Base-by-base conservation (phyloP, 1,284 basidiomycete genomes). In the Sanghuangporus baumii region DNA sequence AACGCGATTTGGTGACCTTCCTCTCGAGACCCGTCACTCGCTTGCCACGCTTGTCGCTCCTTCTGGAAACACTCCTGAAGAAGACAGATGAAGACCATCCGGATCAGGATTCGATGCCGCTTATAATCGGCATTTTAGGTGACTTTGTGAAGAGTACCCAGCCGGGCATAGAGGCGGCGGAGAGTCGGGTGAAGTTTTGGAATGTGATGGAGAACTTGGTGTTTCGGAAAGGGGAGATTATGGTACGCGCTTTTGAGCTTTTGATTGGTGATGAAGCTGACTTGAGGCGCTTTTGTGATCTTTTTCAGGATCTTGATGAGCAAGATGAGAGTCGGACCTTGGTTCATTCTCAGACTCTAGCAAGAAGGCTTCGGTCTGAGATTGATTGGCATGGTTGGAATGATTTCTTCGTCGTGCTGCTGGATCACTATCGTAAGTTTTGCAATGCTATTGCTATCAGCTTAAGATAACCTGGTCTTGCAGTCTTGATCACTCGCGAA, bases 141-240 rank as follows among this genome's bases (percentile, higher is more conserved):
- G 83, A 86, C 57, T 85, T 84, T 68, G 79, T 93, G 65, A 90
- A 88, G 77, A 86, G 86, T 65, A 89, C 88, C 0, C 86, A 94
- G 70, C 90, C 90, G 1, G 93, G 93, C 1, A 93, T 94, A 61
- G 88, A 86, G 64, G 88, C 85, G 16, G 89, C 92, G 0, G 90
- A 94, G 71, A 82, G 82, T 64, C 92, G 93, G 71, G 91, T 93
- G 65, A 91, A 91, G 70, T 87, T 91, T 65, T 91, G 88, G 87
- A 84, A 79, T 60, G 74, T 93, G 1, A 85, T 84, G 66, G 90
- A 94, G 74, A 87, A 82, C 67, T 71, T 94, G 60, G 73, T 83
- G 11, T 91, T 85, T 69, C 83, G 84, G 69, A 85, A 81, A 64
- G 91, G 88, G 41, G 92, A 94, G 72, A 85, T 93, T 26, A 86